Base-by-base conservation (phyloP, 2,329 filamentous ascomycete species). In the Trichoderma sp. region DNA sequence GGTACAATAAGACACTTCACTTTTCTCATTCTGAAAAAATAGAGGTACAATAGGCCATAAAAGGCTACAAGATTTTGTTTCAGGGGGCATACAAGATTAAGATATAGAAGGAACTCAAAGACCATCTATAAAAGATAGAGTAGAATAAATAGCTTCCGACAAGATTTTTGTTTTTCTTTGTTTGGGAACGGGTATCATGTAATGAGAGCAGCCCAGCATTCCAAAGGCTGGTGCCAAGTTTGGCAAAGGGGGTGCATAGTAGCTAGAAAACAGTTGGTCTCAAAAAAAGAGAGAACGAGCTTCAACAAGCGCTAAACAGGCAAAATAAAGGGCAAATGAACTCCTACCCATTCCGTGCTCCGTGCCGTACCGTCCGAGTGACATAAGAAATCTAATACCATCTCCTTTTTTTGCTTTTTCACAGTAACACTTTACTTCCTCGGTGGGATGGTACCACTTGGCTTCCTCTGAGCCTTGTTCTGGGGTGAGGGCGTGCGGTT, bases 121-220 rank as follows among this genome's bases (percentile, higher is more conserved):
- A 39, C 5, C 57, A 66, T 66, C 53, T 59, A 59, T 67, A 20
- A 72, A 66, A 71, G 13, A 36, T 23, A 67, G 30, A 53, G 17
- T 59, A 69, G 58, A 72, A 32, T 36, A 69, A 26, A 69, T 64
- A 47, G 68, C 68, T 64, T 64, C 58, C 43, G 30, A 63, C 23
- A 63, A 50, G 32, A 68, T 28, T 34, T 58, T 57, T 57, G 50
- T 32, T 66, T 64, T 69, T 57, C 50, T 32, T 58, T 70, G 30
- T 57, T 64, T 64, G 32, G 67, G 59, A 74, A 73, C 68, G 76
- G 76, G 76, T 77, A 77, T 77, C 76, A 74, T 76, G 63, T 72
- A 72, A 73, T 47, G 55, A 68, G 58, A 23, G 73, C 55, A 71
- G 64, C 28, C 67, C 59, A 76, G 68, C 73, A 61, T 61, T 43